Conservation (phyloP, 805 yeast genomes). For the Grigorovia yakushimaensis region DNA sequence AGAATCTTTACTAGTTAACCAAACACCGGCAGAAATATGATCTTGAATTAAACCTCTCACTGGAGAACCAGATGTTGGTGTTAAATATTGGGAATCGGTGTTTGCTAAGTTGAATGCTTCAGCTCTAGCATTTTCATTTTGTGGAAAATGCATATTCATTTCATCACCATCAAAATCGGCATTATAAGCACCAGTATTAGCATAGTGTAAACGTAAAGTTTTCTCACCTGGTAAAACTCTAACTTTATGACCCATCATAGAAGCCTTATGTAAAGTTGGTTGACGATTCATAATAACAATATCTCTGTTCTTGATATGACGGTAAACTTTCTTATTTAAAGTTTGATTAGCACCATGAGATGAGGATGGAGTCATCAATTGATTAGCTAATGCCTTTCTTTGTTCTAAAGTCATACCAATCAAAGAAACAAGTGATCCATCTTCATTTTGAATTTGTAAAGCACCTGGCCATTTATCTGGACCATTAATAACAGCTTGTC, state of each 20-base stretch:
- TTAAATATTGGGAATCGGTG: constrained; percentile 93
- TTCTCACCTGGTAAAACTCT: constrained; percentile 96
- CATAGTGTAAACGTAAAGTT: constrained; percentile 92
- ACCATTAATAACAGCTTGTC: constrained; percentile 94
- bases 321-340: constrained; percentile 81
- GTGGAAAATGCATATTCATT: constrained; percentile 99
- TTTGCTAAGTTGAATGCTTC: constrained; percentile 93
- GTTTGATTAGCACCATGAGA: constrained; percentile 43
- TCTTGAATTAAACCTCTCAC: constrained; percentile 98
- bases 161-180: constrained; percentile 99
- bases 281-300: constrained; percentile 98
- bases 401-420: constrained; percentile 88
- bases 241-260: constrained; percentile 99
- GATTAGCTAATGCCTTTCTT: constrained; percentile 90
- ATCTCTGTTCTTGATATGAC: constrained; percentile 92
- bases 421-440: constrained; percentile 73
- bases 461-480: constrained; percentile 99
- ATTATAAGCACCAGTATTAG: constrained; percentile 97
- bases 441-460: constrained; percentile 88
- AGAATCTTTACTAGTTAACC: constrained; percentile 90
- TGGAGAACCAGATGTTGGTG: constrained; percentile 98
- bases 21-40: constrained; percentile 97
- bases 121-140: constrained; percentile 92
- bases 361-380: constrained; percentile 76
- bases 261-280: constrained; percentile 97